Base-by-base conservation (phyloP, 305 asterid genomes). In the Fraxinus nigra region DNA sequence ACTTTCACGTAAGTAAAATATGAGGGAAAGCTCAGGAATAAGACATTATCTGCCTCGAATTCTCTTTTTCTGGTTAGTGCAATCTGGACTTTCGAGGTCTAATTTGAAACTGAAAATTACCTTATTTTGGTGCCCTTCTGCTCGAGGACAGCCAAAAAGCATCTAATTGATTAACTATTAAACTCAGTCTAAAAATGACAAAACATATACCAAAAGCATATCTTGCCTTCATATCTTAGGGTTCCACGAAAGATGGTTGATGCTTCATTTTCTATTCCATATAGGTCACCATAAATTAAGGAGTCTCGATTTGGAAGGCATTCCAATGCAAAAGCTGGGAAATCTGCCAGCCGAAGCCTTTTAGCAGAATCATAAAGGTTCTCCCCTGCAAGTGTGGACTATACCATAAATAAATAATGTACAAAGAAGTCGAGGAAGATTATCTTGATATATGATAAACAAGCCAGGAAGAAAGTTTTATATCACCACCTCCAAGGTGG, bases 321-420 rank as follows among this genome's bases (percentile, higher is more conserved):
- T 85, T 96, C 99, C 89, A 96, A 85, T 69, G 98, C 98, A 80
- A 94, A 96, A 78, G 98, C 99, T 67, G 98, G 98, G 82, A 92
- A 90, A 83, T 91, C 90, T 34, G 92, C 90, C 75, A 96, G 78
- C 79, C 97, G 90, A 76, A 92, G 84, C 89, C 87, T 91, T 81
- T 93, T 86, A 76, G 99, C 98, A 38, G 98, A 94, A 85, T 90
- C 97, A 80, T 94, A 96, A 63, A 96, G 94, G 72, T 84, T 84
- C 80, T 93, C 91, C 79, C 98, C 98, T 94, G 92, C 88, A 89
- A 75, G 63, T 77, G 80, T 35, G 72, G 79, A 72, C 76, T 69
- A 3, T 22, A 59, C 79, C 78, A 67, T 67, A 72, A 69, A 34
- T 16, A 59, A 37, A 37, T 37, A 37, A 37, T 37, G 43, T 37